phyloP scores from a whole-genome alignment of 2,329 filamentous ascomycete species.

The Botrytis porri region DNA sequence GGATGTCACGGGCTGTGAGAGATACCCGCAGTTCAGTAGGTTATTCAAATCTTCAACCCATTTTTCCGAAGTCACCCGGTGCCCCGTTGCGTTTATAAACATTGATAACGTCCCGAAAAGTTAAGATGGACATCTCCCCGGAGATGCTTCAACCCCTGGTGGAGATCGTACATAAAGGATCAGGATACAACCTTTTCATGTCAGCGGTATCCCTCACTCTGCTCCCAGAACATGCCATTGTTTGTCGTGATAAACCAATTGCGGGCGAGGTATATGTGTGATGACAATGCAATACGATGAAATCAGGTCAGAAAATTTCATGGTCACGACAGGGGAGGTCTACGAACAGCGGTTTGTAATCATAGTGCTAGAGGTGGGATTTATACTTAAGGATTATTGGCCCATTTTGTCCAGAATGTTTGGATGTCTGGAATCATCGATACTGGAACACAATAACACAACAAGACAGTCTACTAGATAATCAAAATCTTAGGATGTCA shows the following conservation, averaged over 20 bases:
- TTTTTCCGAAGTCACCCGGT: background rate
- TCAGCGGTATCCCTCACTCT: background rate
- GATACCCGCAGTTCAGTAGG: background rate
- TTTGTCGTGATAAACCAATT: background rate
- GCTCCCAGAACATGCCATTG: background rate
- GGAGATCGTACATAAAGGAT: background rate
- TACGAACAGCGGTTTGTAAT: background rate
- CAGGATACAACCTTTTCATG: no score
- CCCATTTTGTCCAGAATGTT: background rate
- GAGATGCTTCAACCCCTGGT: conserved; percentile 12
- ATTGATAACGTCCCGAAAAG: background rate
- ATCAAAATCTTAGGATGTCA: conserved; percentile 36
- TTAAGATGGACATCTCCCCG: background rate
- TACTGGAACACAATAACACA: no score
- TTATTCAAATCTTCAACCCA: background rate
- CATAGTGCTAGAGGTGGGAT: background rate
- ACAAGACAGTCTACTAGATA: background rate
- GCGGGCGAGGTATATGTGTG: background rate
- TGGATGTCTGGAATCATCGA: background rate
- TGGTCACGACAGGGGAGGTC: background rate
- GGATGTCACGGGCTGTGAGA: conserved; percentile 3
- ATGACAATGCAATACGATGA: background rate
- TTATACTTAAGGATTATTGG: background rate
- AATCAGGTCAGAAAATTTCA: background rate
- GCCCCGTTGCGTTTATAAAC: background rate